These are phyloP conservation scores for Begonia masoniana DNA, from an alignment of 306 rosid genomes.

Conservation along the genomic window DNA sequence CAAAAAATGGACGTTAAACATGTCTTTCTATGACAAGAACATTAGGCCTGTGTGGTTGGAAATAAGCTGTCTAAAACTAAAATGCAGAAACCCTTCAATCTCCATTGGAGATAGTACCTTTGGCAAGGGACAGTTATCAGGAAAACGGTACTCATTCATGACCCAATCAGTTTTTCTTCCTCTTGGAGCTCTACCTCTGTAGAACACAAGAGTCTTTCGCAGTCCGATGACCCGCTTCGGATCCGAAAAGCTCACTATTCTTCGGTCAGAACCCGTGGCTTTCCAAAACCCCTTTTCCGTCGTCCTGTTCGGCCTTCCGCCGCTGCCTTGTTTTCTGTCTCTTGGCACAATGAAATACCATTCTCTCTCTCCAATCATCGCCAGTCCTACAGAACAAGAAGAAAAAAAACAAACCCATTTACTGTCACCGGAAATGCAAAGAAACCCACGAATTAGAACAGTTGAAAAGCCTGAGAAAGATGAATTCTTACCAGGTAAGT, in stretches of 20 bases:
- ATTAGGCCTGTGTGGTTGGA: no score
- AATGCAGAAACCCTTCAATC: neutral
- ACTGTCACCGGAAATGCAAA: no score
- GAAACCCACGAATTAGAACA: neutral
- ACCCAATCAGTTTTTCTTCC: slow-evolving; percentile 92
- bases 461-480: neutral
- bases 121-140: slow-evolving; percentile 35
- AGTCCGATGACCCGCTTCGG: slow-evolving; percentile 63
- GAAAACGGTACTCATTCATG: slow-evolving; percentile 91
- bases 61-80: neutral
- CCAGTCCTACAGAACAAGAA: slow-evolving; percentile 23
- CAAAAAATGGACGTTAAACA: no score
- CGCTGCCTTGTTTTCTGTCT: slow-evolving; percentile 67
- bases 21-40: no score
- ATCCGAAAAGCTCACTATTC: slow-evolving; percentile 53
- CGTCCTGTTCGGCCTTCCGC: slow-evolving; percentile 87
- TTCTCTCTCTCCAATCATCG: slow-evolving; percentile 82
- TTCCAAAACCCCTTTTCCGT: slow-evolving; percentile 89
- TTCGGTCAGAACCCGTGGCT: slow-evolving; percentile 89
- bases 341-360: slow-evolving; percentile 96
- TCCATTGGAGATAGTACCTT: slow-evolving; percentile 25
- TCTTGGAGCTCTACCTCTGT: slow-evolving; percentile 75
- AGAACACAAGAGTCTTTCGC: slow-evolving; percentile 82
- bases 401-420: neutral
- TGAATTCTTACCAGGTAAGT: slow-evolving; percentile 47